Base-by-base conservation (phyloP, 1,139 yeast species). In the Taphrina sp. region DNA sequence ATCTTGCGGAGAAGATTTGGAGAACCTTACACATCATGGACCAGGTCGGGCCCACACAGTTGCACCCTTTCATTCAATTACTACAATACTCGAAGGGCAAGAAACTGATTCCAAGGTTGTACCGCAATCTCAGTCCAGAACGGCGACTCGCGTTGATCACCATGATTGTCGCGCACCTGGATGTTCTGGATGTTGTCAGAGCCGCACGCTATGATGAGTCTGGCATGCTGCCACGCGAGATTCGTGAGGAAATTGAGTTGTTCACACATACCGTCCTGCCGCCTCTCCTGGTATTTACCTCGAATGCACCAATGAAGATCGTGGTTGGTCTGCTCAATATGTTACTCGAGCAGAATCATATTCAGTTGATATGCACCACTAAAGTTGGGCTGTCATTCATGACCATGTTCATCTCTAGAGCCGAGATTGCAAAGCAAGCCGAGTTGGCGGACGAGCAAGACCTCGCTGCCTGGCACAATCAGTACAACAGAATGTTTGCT, bases 381-480 rank as follows among this genome's bases (percentile, higher is more conserved):
- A 87, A 86, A 70, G 79, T 87, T 62, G 97, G 97, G 17, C 79
- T 89, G 65, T 85, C 95, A 2, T 75, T 90, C 60, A 78, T 90
- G 59, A 92, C 97, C 0, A 88, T 95, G 14, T 75, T 92, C 63
- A 81, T 90, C 60, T 87, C 96, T 3, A 82, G 96, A 65, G 95
- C 96, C 20, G 97, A 92, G 70, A 80, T 90, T 64, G 85, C 89
- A 65, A 85, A 85, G 67, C 96, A 95, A 67, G 96, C 89, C 38
- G 74, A 42, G 5, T 38, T 81, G 42, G 76, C 80, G 12, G 69
- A 73, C 12, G 70, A 74, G 16, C 72, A 73, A 4, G 80, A 76
- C 57, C 72, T 78, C 60, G 77, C 78, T 8, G 83, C 81, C 64
- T 90, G 97, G 97, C 78, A 85, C 38, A 76, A 79, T 53, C 81